phyloP scores from a whole-genome alignment of 129 eudicot genomes.

The Saposhnikovia divaricata region DNA sequence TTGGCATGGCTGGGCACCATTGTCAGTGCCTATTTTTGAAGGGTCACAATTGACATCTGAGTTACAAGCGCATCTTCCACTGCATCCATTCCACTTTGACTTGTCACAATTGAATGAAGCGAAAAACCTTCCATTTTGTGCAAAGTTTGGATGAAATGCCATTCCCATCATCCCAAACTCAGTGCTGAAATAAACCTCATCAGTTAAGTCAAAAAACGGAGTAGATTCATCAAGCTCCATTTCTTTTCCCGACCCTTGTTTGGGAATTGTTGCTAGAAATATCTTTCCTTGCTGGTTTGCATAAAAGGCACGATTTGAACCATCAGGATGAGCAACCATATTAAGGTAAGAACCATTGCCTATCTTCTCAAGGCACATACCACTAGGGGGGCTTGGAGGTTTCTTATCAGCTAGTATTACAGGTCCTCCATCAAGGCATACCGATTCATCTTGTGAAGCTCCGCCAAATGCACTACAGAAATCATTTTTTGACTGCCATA shows the following conservation, averaged over 20 bases:
- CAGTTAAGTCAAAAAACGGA: slow-evolving; percentile 73
- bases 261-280: slow-evolving; percentile 67
- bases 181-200: slow-evolving; percentile 59
- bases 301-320: slow-evolving; percentile 71
- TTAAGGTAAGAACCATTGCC: slow-evolving; percentile 57
- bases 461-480: slow-evolving; percentile 63
- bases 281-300: slow-evolving; percentile 70
- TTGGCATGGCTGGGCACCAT: slow-evolving; percentile 68
- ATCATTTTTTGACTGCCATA: slow-evolving; percentile 52
- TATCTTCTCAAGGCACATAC: slow-evolving; percentile 83
- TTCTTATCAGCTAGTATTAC: slow-evolving; percentile 28
- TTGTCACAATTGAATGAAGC: slow-evolving; percentile 80
- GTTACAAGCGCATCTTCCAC: slow-evolving; percentile 80
- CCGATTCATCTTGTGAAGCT: slow-evolving; percentile 33
- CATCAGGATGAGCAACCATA: slow-evolving; percentile 74
- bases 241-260: slow-evolving; percentile 45
- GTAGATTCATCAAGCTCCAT: slow-evolving; percentile 50
- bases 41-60: slow-evolving; percentile 89
- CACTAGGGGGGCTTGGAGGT: slow-evolving; percentile 36
- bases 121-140: slow-evolving; percentile 69
- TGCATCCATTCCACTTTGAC: slow-evolving; percentile 47
- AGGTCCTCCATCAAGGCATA: slow-evolving; percentile 55
- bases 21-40: slow-evolving; percentile 39
- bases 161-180: slow-evolving; percentile 76
- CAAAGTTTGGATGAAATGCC: slow-evolving; percentile 80